Conservation (phyloP, 208 protist species). For the Leishmania braziliensis region DNA sequence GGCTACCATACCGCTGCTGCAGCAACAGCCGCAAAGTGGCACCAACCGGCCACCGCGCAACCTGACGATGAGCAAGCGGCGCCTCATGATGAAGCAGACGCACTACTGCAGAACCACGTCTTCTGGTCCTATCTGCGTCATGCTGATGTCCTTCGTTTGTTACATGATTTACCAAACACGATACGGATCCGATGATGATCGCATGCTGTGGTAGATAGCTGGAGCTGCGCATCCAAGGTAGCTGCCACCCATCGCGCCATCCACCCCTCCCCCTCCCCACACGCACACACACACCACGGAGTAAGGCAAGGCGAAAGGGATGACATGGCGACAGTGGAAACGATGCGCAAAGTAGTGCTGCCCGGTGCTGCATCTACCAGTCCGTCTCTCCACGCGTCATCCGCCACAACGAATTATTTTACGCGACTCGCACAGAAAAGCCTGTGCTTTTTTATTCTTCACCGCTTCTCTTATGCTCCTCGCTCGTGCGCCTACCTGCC, state of each 20-base stretch:
- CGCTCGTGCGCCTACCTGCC: neutral
- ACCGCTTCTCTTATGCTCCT: neutral
- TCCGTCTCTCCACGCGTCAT: neutral
- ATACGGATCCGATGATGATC: conserved; percentile 25
- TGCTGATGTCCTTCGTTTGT: conserved; percentile 43
- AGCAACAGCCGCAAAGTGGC: neutral
- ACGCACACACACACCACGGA: neutral
- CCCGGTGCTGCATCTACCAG: neutral
- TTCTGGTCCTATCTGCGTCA: conserved; percentile 42
- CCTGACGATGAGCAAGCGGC: conserved; percentile 57
- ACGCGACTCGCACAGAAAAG: neutral
- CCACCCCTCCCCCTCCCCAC: neutral
- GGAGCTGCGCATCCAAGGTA: neutral
- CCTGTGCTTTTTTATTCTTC: neutral
- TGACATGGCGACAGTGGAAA: neutral
- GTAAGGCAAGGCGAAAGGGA: neutral
- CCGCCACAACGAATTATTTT: neutral
- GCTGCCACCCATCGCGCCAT: neutral
- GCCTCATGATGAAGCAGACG: conserved; percentile 43
- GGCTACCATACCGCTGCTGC: neutral
- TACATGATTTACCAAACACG: conserved; percentile 34
- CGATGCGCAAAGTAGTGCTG: neutral
- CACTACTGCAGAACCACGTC: conserved; percentile 37
- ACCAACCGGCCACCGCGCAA: conserved; percentile 9
- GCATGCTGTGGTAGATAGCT: conserved; percentile 19